phyloP scores from a whole-genome alignment of 495 filamentous ascomycete species.

The Hypoxylon fuscum region DNA sequence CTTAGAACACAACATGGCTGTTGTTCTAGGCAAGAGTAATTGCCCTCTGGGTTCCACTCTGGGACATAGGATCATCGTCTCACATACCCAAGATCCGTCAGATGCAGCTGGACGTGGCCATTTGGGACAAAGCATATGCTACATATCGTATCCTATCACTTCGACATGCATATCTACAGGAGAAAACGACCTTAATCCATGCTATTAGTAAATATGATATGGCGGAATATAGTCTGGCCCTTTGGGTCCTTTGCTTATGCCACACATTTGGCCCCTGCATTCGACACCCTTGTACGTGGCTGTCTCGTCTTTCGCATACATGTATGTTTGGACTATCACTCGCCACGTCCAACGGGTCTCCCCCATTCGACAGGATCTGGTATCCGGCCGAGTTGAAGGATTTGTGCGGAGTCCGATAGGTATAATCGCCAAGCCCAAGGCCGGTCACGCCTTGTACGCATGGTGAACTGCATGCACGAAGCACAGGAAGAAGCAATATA shows the following conservation, averaged over 20 bases:
- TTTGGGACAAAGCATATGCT: not conserved
- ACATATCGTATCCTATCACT: slow-evolving; percentile 16
- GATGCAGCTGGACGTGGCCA: slow-evolving; percentile 10
- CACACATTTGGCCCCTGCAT: slow-evolving; percentile 32
- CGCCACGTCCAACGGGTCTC: not conserved
- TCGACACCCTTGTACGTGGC: slow-evolving; percentile 25
- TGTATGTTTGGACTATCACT: slow-evolving; percentile 16
- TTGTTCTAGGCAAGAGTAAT: not conserved
- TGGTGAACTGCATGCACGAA: slow-evolving; percentile 21
- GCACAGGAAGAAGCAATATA: slow-evolving; percentile 3
- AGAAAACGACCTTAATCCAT: not conserved
- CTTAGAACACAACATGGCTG: slow-evolving; percentile 1
- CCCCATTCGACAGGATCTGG: slow-evolving; percentile 17
- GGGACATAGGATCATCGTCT: slow-evolving; percentile 26
- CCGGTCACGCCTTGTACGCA: slow-evolving; percentile 22
- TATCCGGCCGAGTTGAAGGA: not conserved
- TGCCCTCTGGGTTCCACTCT: slow-evolving; percentile 10
- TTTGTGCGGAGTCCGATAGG: slow-evolving; percentile 3
- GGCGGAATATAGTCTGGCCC: not conserved
- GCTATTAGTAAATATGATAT: not conserved
- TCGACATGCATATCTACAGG: slow-evolving; percentile 20
- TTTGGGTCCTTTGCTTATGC: not conserved
- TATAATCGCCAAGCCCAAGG: slow-evolving; percentile 23
- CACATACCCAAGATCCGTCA: slow-evolving; percentile 28
- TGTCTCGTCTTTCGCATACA: slow-evolving; percentile 14